Conservation (phyloP, 169 alveolate genomes). For the Plasmodium malariae region DNA sequence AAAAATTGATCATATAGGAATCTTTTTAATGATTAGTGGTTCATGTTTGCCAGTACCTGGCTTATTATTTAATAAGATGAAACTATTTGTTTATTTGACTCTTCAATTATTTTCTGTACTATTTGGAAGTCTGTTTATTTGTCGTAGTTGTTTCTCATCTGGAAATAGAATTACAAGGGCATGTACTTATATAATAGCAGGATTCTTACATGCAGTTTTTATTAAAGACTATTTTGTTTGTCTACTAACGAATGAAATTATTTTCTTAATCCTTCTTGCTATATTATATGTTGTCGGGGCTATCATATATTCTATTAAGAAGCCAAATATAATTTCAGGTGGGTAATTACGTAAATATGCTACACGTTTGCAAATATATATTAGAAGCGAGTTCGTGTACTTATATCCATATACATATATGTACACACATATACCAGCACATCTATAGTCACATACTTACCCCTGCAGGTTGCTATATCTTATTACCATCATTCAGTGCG, state of each 20-base stretch:
- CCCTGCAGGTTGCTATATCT: background rate
- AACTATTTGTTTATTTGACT: slow-evolving; percentile 33
- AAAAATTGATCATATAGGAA: slow-evolving; percentile 75
- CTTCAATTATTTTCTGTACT: slow-evolving; percentile 78
- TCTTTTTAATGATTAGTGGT: slow-evolving; percentile 86
- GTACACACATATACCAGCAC: background rate
- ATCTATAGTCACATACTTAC: background rate
- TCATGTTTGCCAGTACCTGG: slow-evolving; percentile 78
- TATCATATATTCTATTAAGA: slow-evolving; percentile 78
- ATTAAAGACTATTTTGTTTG: slow-evolving; percentile 41
- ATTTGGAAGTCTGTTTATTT: slow-evolving; percentile 73
- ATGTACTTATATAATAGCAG: slow-evolving; percentile 69
- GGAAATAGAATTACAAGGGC: slow-evolving; percentile 73
- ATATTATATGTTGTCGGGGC: slow-evolving; percentile 80
- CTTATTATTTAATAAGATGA: slow-evolving; percentile 54
- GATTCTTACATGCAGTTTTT: slow-evolving; percentile 70
- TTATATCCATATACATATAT: background rate
- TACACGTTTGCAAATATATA: background rate
- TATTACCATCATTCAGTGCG: background rate
- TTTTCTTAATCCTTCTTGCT: slow-evolving; percentile 42
- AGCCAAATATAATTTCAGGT: slow-evolving; percentile 81
- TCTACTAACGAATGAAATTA: slow-evolving; percentile 57
- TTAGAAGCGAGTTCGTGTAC: background rate
- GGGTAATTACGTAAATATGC: too few species aligned
- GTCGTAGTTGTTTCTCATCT: slow-evolving; percentile 23